Conservation (phyloP, 768 basidiomycete species). For the Mycena filopes region DNA sequence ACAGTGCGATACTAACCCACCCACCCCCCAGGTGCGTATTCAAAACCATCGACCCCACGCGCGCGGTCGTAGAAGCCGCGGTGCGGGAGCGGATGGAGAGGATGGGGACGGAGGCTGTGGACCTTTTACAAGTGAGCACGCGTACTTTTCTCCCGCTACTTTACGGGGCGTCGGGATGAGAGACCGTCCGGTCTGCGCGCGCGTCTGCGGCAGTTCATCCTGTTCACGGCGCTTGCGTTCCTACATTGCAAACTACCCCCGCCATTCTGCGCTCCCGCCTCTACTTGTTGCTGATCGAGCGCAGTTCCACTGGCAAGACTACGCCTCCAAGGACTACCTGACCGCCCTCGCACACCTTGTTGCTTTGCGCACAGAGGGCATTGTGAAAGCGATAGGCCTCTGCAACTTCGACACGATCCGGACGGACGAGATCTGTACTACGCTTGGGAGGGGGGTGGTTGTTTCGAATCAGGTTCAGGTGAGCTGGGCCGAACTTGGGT, state of each 20-base stretch:
- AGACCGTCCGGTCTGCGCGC: too few relatives aligned
- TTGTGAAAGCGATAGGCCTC: constrained; percentile 74
- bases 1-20: too few relatives aligned
- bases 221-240: too few relatives aligned
- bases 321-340: constrained; percentile 55
- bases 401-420: constrained; percentile 83
- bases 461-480: constrained; percentile 90
- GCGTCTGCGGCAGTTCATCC: too few relatives aligned
- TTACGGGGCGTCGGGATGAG: too few relatives aligned
- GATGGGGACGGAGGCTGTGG: constrained; percentile 68
- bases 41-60: constrained; percentile 59
- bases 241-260: too few relatives aligned
- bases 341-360: constrained; percentile 60
- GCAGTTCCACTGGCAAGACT: constrained; percentile 87
- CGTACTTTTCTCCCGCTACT: too few relatives aligned
- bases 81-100: constrained; percentile 76
- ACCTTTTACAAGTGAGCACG: constrained; percentile 66
- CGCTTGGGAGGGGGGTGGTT: constrained; percentile 74
- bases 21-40: too few relatives aligned
- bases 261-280: too few relatives aligned
- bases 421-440: constrained; percentile 84
- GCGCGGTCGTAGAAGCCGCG: constrained; percentile 66
- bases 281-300: too few relatives aligned
- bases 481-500: neutral
- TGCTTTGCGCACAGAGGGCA: constrained; percentile 65